phyloP scores from a whole-genome alignment of 176 grass and related monocot species.

The Oryza australiensis region DNA sequence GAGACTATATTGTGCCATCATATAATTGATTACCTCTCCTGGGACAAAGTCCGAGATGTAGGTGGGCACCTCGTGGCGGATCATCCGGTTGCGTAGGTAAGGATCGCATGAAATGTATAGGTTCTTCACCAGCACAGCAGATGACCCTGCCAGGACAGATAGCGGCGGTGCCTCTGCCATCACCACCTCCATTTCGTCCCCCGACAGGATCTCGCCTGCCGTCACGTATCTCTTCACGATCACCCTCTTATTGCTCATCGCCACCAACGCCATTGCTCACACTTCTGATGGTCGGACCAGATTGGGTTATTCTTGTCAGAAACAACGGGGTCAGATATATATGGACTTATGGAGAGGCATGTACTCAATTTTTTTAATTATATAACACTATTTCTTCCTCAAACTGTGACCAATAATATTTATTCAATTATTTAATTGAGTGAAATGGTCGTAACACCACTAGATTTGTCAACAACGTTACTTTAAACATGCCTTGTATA shows the following conservation, averaged over 20 bases:
- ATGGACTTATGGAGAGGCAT: no score
- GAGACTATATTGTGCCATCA: no score
- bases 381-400: no score
- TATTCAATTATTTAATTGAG: no score
- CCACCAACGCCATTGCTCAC: background rate
- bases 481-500: no score
- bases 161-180: background rate
- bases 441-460: no score
- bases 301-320: no score
- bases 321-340: no score
- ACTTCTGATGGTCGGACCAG: no score
- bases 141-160: background rate
- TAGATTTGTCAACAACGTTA: no score
- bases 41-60: slow-evolving; percentile 37
- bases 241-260: slow-evolving; percentile 47
- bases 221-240: slow-evolving; percentile 54
- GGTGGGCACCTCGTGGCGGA: slow-evolving; percentile 27
- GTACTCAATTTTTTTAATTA: no score
- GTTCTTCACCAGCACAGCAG: slow-evolving; percentile 54
- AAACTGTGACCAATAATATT: no score
- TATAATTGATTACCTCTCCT: background rate
- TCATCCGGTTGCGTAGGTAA: slow-evolving; percentile 63
- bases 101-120: slow-evolving; percentile 78
- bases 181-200: slow-evolving; percentile 56
- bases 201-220: slow-evolving; percentile 20